phyloP scores from a whole-genome alignment of 2,329 filamentous ascomycete species.

The Grosmannia serpens region DNA sequence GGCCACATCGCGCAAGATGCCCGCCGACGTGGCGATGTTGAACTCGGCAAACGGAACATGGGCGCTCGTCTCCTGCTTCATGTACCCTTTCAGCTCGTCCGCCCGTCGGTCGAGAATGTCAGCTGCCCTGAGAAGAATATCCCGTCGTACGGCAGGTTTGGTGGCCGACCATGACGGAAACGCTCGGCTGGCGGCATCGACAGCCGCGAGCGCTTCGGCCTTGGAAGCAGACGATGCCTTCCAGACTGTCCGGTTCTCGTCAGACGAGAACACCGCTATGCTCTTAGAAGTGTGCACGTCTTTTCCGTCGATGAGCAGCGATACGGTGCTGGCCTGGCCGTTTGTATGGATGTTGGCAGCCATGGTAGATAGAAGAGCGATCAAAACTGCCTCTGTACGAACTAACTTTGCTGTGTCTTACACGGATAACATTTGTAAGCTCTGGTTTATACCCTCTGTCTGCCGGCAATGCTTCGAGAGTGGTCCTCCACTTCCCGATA shows the following conservation, averaged over 20 bases:
- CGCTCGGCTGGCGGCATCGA: slow-evolving; percentile 46
- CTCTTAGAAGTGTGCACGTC: background rate
- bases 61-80: slow-evolving; percentile 38
- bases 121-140: slow-evolving; percentile 59
- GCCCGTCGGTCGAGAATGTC: slow-evolving; percentile 48
- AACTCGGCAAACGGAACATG: slow-evolving; percentile 27
- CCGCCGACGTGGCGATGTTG: slow-evolving; percentile 25
- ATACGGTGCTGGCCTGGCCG: background rate
- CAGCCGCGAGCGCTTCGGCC: slow-evolving; percentile 18
- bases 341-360: background rate
- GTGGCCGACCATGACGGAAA: slow-evolving; percentile 58
- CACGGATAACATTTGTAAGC: no score
- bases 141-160: slow-evolving; percentile 48
- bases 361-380: background rate
- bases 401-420: no score
- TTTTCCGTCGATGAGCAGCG: background rate
- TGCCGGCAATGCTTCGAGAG: no score
- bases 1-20: slow-evolving; percentile 30
- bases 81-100: slow-evolving; percentile 49
- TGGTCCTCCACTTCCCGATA: no score
- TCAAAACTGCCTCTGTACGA: no score
- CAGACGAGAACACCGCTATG: background rate
- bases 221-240: slow-evolving; percentile 15
- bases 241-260: slow-evolving; percentile 10
- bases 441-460: no score